Base-by-base conservation (phyloP, 176 grass and related monocot species). In the Leersia perrieri region DNA sequence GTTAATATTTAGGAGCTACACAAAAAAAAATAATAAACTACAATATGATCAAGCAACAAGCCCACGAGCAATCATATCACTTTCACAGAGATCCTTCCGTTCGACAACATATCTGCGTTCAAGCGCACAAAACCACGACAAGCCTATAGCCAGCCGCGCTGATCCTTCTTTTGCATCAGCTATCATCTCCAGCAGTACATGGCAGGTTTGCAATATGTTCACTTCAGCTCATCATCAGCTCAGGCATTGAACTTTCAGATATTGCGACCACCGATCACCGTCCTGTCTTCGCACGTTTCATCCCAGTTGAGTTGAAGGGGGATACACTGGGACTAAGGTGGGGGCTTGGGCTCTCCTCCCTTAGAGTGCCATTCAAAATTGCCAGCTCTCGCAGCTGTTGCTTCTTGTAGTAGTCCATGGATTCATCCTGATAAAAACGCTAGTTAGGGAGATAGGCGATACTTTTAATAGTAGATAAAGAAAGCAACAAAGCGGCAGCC, bases 351-450 rank as follows among this genome's bases (percentile, higher is more conserved):
- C 90, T 93, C 79, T 91, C 89, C 73, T 95, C 90, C 87, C 96
- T 91, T 76, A 99, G 69, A 61, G 92, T 95, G 18, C 96, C 96
- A 76, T 99, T 99, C 64, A 93, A 72, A 63, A 95, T 99, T 5
- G 96, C 93, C 63, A 99, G 81, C 84, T 99, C 96, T 84, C 89
- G 89, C 47, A 99, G 72, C 60, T 99, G 96, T 68, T 99, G 93
- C 60, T 99, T 99, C 78, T 95, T 99, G 82, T 93, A 95, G 79
- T 88, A 95, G 62, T 99, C 96, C 87, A 99, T 91, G 41, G 90
- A 91, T 76, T 99, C 93, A 69, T 95, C 93, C 89, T 99, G 78
- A 77, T 55, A 41, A 82, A 33, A 66, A 41, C 15, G 65, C 11
- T 27, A 64, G 47, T 86, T 70, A 67, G 25, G 7, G 0, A 61